Evolutionary conservation across 352 stramenopile genomes (phyloP), one percentile per base, ranked within the genome.

Genomic region (Pythium pyrilobum): DNA sequence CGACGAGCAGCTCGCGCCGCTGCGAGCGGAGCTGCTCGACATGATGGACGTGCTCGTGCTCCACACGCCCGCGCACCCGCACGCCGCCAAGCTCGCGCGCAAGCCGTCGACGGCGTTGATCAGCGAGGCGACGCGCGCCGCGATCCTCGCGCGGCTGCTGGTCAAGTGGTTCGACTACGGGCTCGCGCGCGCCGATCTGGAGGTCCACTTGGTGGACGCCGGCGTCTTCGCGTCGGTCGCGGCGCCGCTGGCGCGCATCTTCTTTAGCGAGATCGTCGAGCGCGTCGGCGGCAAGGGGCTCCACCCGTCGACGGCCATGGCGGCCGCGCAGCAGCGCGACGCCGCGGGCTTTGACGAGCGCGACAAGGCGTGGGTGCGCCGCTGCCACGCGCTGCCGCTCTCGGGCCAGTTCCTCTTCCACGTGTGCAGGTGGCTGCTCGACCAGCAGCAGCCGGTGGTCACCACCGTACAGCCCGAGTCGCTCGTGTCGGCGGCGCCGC

Each of bases 81-180:
- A 49, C 47, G 23, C 28, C 31, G 10, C 39, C 12, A 16, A 38
- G 11, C 12, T n/a, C n/a, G 12, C 45, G 31, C 54, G 24, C 13
- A 28, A 52, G 10, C 21, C 27, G 4, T 46, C 31, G 15, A 25
- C 47, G 2, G 16, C 34, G 3, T 27, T 20, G 21, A 46, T 40
- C 38, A 43, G 34, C 21, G 45, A 49, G 24, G 58, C 48, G 34
- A 74, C 81, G 31, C 71, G 79, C 4, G 77, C 74, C 0, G 77
- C 80, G 25, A 90, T 95, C 36, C 66, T 95, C 20, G 75, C 84
- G 24, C 80, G 84, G 13, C 59, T 95, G 16, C 48, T 95, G 3
- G 74, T 92, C 18, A 92, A 92, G 52, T 95, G 84, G 84, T 89
- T 89, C 40, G 80, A 92, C 18, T 92, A 85, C 41, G 74, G 69